Percentiles rank a stretch among this genome's conserved stretches.
These are phyloP conservation scores for Chlorella sp. DNA, from an alignment of 139 green algal species.

Conservation along the genomic window DNA sequence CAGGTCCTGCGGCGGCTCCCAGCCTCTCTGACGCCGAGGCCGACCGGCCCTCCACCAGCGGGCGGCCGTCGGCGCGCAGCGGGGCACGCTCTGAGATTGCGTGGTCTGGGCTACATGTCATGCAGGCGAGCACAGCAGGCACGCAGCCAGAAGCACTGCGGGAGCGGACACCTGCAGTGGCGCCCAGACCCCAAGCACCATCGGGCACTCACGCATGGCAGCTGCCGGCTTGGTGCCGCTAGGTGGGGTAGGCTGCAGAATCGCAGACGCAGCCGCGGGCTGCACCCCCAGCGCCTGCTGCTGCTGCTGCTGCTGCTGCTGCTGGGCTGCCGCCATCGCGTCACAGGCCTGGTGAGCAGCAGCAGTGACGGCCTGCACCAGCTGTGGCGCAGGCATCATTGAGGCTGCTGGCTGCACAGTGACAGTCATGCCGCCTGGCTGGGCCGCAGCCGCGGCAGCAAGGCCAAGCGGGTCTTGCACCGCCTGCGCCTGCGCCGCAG, in stretches of 20 bases:
- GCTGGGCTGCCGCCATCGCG: neutral
- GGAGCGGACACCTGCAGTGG: neutral
- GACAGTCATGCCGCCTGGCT: neutral
- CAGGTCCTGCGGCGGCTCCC: too few relatives aligned
- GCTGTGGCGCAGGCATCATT: neutral
- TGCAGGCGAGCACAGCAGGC: neutral
- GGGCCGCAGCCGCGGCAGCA: neutral
- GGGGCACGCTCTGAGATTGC: too few relatives aligned
- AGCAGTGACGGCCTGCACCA: conserved; percentile 1
- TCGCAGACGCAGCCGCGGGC: conserved; percentile 16
- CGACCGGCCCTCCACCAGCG: too few relatives aligned
- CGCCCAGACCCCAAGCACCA: neutral
- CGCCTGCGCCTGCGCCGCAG: neutral
- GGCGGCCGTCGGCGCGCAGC: too few relatives aligned
- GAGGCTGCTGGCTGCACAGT: neutral
- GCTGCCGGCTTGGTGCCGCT: neutral
- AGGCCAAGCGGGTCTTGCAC: neutral
- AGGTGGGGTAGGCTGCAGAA: conserved; percentile 23
- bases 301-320: conserved; percentile 7
- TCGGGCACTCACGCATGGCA: neutral
- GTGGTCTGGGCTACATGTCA: too few relatives aligned
- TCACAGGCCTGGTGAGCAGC: too few relatives aligned
- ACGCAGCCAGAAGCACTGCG: neutral
- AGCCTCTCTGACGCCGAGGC: too few relatives aligned
- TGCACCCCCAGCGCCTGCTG: neutral